Base-by-base conservation (phyloP, 495 filamentous ascomycete species). In the Penicillium antarcticum region DNA sequence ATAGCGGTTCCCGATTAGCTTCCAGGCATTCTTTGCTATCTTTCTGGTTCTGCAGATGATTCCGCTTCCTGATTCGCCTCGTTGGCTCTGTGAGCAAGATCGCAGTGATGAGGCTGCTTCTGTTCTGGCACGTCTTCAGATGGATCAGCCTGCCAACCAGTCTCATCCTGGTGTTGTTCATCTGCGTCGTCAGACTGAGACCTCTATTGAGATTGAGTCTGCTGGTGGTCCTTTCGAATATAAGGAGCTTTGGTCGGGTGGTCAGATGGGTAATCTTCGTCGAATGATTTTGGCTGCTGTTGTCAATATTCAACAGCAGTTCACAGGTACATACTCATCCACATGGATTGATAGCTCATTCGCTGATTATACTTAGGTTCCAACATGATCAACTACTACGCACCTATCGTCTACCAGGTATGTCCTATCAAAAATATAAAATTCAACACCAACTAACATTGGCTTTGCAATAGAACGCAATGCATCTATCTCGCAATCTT, bases 51-150 rank as follows among this genome's bases (percentile, higher is more conserved):
- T 79, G 29, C 75, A 80, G 31, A 84, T 87, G 69, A 62, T 71
- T 12, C 79, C 79, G 51, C 74, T 90, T 1, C 88, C 86, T 5
- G 88, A 84, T 60, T 79, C 78, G 36, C 72, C 84, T 48, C 67
- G 77, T 42, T 81, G 79, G 78, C 68, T 81, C 21, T 71, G 76
- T 24, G 70, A 75, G 18, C 71, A 80, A 42, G 78, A 75, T 39
- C 67, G 76, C 1, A 60, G 75, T 44, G 73, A 79, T 14, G 77
- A 81, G 53, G 79, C 79, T 0, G 65, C 69, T 5, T 60, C 78
- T 4, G 71, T 78, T 1, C 71, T 88, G 7, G 82, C 84, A 13
- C 58, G 60, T 42, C 55, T 64, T 10, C 60, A 60, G 24, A 14
- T 57, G 8, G 48, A 55, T 5, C 56, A 60, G 33, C 56, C 55